Evolutionary conservation across 257 asterid genomes (phyloP), one percentile per base, ranked within the genome.

Genomic region (Coffea canephora): DNA sequence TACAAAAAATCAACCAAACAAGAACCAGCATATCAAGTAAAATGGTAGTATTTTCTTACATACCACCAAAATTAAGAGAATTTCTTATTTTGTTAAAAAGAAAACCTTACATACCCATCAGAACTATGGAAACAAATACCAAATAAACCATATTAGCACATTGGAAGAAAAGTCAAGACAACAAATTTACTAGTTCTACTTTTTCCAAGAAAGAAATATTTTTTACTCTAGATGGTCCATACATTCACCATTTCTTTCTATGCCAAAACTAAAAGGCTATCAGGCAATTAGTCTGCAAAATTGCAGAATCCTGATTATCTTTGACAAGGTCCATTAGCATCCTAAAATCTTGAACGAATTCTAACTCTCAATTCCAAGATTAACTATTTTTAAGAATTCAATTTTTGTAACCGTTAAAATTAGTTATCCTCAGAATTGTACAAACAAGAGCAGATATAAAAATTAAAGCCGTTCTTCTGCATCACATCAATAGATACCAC

Each of bases 201-300:
- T 23, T 73, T 73, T 73, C 9, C 11, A 1, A 55, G 64, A 55
- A 54, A 46, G 50, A 21, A 74, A 55, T 55, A 5, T 74, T 59
- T 59, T 34, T 74, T 41, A 55, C 6, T 74, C 41, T 55, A 31
- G 69, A 64, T 64, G 43, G 59, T 74, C 50, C 34, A 16, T 54
- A 16, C 16, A 55, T 59, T 31, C 9, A 50, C 66, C 77, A 73
- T 73, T 52, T 73, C 67, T 50, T 73, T 72, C 25, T 50, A 41
- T 50, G 65, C 66, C 25, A 73, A 43, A 52, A 39, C 8, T 34
- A 34, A 41, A 39, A 14, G 48, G 49, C 3, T 36, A 39, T 39
- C 2, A 11, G 72, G 19, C 21, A 68, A 36, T 16, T 14, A 68
- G 27, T 68, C 49, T 4, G 72, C 25, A 36, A 3, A 36, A 36